Base-by-base conservation (phyloP, 495 filamentous ascomycete genomes). In the Aspergillus haitiensis region DNA sequence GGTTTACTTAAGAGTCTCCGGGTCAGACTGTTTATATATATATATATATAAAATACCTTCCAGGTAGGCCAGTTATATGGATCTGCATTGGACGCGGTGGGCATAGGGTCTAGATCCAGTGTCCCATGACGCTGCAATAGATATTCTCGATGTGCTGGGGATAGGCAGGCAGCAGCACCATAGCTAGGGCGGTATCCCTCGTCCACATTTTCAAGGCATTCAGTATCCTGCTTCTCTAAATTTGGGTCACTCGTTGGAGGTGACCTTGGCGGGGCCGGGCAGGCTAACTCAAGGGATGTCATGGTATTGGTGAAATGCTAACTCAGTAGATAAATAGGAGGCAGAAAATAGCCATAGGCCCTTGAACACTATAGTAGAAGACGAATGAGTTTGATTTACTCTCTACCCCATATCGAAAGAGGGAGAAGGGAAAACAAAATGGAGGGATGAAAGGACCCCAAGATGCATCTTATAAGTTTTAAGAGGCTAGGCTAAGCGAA, bases 51-150 rank as follows among this genome's bases (percentile, higher is more conserved):
- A 11, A 16, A 6, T 56, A 81, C 79, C 75, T 83, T 82, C 77
- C 79, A 82, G 10, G 45, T 11, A 6, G 79, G 73, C 82, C 82
- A 83, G 52, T 84, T 83, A 57, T 79, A 81, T 18, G 82, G 82
- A 67, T 84, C 82, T 8, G 75, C 79, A 12, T 73, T 71, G 35
- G 73, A 72, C 61, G 72, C 72, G 34, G 71, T 72, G 13, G 82
- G 82, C n/a, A 84, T 56, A 0, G 82, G 82, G 58, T 81, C 78
- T 11, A 84, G 72, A 45, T 83, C 74, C 16, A 80, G 42, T 15
- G 35, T 55, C n/a, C 45, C 33, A 33, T 49, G 33, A 9, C 45
- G 44, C 6, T 50, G 32, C 1, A 58, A 33, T 7, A 49, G 35
- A 32, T 58, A 58, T 32, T 50, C 55, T 3, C 54, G 54, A 36